phyloP scores from a whole-genome alignment of 2,329 filamentous ascomycete species.

The Colletotrichum euphorbiae region DNA sequence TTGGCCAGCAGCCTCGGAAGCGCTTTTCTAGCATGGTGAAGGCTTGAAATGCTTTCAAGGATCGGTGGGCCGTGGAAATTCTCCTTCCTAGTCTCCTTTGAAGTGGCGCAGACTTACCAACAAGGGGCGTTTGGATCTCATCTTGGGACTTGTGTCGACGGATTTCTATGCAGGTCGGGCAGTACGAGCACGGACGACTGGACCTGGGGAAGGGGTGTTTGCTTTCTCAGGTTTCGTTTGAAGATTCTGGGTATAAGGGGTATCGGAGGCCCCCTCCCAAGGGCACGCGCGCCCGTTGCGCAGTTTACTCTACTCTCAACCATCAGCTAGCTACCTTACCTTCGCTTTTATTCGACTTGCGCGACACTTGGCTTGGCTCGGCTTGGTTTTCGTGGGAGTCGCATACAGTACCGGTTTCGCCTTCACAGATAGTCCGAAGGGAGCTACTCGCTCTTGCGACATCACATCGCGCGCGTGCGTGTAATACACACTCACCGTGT shows the following conservation, averaged over 20 bases:
- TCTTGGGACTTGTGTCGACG: conserved; percentile 7
- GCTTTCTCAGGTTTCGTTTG: neutral
- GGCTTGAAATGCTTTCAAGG: too few species aligned
- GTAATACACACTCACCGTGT: too few species aligned
- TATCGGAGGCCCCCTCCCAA: neutral
- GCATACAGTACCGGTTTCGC: neutral
- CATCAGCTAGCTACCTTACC: neutral
- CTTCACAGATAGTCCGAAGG: too few species aligned
- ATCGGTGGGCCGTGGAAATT: neutral
- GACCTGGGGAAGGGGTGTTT: neutral
- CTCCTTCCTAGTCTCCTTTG: neutral
- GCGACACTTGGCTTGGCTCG: neutral
- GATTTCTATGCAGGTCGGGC: conserved; percentile 5
- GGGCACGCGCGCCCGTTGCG: neutral
- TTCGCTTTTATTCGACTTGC: neutral
- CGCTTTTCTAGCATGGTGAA: too few species aligned
- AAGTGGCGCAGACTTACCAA: conserved; percentile 7
- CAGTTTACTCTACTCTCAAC: neutral
- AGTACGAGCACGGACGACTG: conserved; percentile 6
- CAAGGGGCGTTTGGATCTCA: conserved; percentile 16
- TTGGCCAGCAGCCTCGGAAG: too few species aligned
- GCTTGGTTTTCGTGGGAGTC: neutral
- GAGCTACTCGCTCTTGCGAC: too few species aligned
- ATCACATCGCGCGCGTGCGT: neutral
- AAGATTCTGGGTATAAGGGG: conserved; percentile 17